Conservation (phyloP, 176 grass and related monocot genomes). For the Ananas comosus region DNA sequence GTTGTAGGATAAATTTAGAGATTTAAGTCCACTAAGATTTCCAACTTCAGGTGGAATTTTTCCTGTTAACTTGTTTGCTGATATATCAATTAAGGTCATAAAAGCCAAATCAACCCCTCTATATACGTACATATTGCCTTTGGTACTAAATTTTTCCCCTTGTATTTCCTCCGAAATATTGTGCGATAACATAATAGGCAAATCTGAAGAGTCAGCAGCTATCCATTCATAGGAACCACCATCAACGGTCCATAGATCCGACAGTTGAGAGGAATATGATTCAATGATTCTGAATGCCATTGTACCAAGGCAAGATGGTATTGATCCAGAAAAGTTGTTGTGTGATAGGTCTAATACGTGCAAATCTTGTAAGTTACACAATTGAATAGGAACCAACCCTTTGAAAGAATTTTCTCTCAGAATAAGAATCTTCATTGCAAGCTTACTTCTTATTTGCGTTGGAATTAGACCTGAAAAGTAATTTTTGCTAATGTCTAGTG, state of each 20-base stretch:
- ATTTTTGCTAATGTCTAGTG: slow-evolving; percentile 15
- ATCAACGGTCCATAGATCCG: no score
- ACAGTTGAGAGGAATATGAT: no score
- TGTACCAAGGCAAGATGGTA: slow-evolving; percentile 27
- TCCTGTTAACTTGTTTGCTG: slow-evolving; percentile 10
- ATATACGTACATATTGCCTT: neutral
- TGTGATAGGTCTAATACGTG: slow-evolving; percentile 11
- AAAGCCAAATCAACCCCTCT: neutral
- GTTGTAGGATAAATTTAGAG: slow-evolving; percentile 24
- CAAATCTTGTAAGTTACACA: neutral
- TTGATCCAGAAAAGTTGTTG: slow-evolving; percentile 12
- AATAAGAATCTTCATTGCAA: neutral
- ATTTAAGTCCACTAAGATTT: slow-evolving; percentile 7
- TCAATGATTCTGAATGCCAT: neutral
- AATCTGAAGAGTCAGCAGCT: no score
- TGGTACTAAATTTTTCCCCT: slow-evolving; percentile 5
- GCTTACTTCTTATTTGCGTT: neutral
- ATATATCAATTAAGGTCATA: slow-evolving; percentile 17
- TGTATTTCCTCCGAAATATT: neutral
- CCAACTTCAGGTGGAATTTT: slow-evolving; percentile 18
- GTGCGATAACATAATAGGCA: neutral
- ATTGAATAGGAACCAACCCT: neutral
- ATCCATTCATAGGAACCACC: neutral
- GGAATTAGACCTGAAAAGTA: neutral
- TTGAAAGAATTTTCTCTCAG: slow-evolving; percentile 10